Base-by-base conservation (phyloP, 495 filamentous ascomycete species). In the Penicillium antarcticum region DNA sequence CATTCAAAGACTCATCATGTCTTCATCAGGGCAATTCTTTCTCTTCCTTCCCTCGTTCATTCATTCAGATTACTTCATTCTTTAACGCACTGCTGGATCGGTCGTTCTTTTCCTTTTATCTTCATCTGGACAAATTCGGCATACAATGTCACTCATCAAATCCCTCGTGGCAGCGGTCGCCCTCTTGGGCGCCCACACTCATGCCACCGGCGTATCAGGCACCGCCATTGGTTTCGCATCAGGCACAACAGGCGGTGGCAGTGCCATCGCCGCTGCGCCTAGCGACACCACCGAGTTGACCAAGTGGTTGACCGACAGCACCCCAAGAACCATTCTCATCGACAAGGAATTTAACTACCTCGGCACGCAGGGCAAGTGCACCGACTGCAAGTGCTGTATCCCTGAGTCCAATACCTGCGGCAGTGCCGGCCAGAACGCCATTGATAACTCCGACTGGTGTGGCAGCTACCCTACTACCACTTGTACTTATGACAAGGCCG, bases 171-270 rank as follows among this genome's bases (percentile, higher is more conserved):
- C 56, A 10, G 55, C 49, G 31, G 33, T 58, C 14, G 53, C 65
- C 31, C 45, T 68, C 5, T 36, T 68, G 9, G 53, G 61, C 44
- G 55, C 49, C 17, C 52, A 53, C 34, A 53, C 54, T 23, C 46
- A 50, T 8, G 62, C 62, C 34, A 40, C 59, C 34, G 62, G 56
- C 10, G 73, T 76, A 10, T 56, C 57, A 4, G 74, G 75, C 16
- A 63, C 63, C 4, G 61, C 77, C 1, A 65, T 73, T 11, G 77
- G 77, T 26, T 78, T 79, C 53, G 76, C 73, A 31, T 68, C 62
- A 42, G 72, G 72, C 13, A 67, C 70, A 11, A 80, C 77, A 10
- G 78, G 78, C 53, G 78, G 78, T 63, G 75, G 76, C 48, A 59
- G 56, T 59, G 75, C 75, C 5, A 62, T 68, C 19, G 57, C 76